Evolutionary conservation across 805 yeast species (phyloP), one percentile per base, ranked within the genome.

Genomic region (Cyberlindnera galapagoensis): DNA sequence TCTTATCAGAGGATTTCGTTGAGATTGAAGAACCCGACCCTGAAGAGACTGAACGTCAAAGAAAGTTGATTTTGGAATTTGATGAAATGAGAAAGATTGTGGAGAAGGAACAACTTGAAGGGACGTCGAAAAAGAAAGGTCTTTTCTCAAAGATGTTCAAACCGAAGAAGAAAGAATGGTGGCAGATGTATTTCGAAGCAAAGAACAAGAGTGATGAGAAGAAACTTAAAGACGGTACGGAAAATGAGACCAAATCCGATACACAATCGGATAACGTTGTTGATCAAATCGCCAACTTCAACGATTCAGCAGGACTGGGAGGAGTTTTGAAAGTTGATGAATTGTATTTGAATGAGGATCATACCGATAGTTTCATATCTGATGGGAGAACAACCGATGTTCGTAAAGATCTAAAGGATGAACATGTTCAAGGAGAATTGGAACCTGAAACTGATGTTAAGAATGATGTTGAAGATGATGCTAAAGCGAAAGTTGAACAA

Each of bases 11-110:
- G 38, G 95, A 88, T 54, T 92, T 92, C 52, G 80, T 83, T 13
- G 98, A 92, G 57, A 88, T 92, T 44, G 97, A 88, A 54, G 97
- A 90, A 51, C 94, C 96, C 1, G 95, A 90, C 56, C 85, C 94
- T 3, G 95, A 85, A 44, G 76, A 80, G 47, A 71, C 75, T 16
- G 87, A 87, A 43, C 74, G 90, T 43, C 94, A 87, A 50, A 67
- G 96, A 38, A 76, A 84, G 50, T 64, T 92, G 47, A 69, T 92
- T 9, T 65, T 67, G 36, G 98, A 92, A 53, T 82, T 90, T 47
- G 96, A 86, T 44, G 85, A 81, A 42, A 94, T 94, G 1, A 71
- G 84, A 34, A 76, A 74, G 33, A 72, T 72, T 42, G 63, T 76
- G 66, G 69, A 67, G 31, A 44, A 56, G 34, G 75, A 68, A 24